Percentiles rank a stretch among this genome's conserved stretches.
phyloP scores from a whole-genome alignment of 2,329 filamentous ascomycete genomes.

The Xenosphaeropsis pyriputrescens region DNA sequence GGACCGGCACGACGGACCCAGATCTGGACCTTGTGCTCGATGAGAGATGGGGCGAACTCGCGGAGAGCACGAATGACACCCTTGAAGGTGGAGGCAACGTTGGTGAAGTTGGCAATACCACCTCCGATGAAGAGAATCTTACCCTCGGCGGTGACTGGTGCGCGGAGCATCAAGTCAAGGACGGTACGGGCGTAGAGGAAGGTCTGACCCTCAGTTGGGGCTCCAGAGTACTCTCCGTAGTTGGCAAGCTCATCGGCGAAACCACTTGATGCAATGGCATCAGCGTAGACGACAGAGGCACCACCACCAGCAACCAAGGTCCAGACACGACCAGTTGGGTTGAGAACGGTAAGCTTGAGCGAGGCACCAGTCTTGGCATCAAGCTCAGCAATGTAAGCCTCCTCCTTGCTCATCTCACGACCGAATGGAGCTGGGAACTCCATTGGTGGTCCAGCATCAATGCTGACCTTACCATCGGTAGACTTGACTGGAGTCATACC shows the following conservation, averaged over 20 bases:
- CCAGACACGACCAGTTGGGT: slow-evolving; percentile 86
- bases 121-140: slow-evolving; percentile 99
- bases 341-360: slow-evolving; percentile 94
- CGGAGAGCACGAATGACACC: slow-evolving; percentile 94
- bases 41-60: slow-evolving; percentile 71
- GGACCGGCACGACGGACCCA: slow-evolving; percentile 85
- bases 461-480: slow-evolving; percentile 63
- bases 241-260: slow-evolving; percentile 96
- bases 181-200: slow-evolving; percentile 98
- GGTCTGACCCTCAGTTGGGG: slow-evolving; percentile 95
- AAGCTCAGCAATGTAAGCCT: slow-evolving; percentile 97
- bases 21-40: slow-evolving; percentile 96
- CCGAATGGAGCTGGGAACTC: slow-evolving; percentile 98
- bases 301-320: slow-evolving; percentile 97
- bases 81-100: slow-evolving; percentile 98
- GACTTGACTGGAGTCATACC: slow-evolving; percentile 58
- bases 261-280: slow-evolving; percentile 92
- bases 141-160: slow-evolving; percentile 71
- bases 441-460: slow-evolving; percentile 95
- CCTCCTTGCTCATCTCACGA: slow-evolving; percentile 96
- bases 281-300: slow-evolving; percentile 97
- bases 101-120: slow-evolving; percentile 99
- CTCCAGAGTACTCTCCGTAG: slow-evolving; percentile 99
- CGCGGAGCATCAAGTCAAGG: slow-evolving; percentile 91
- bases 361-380: slow-evolving; percentile 99